Conservation (phyloP, 768 basidiomycete species). For the Galerina sulciceps region DNA sequence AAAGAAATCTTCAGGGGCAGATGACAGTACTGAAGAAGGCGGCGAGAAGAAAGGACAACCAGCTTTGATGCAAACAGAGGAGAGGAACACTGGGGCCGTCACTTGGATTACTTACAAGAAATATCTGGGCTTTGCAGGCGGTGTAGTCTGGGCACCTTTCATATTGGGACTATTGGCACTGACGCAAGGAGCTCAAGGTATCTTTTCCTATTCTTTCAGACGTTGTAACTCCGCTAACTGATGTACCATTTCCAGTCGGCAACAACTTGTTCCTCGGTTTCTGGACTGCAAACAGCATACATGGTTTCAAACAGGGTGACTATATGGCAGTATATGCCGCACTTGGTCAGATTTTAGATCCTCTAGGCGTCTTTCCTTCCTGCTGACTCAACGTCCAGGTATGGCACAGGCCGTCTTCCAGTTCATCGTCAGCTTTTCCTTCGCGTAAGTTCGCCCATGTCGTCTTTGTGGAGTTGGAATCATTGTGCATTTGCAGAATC, state of each 20-base stretch:
- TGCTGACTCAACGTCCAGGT: constrained; percentile 30
- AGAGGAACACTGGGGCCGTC: constrained; percentile 60
- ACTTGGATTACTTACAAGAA: constrained; percentile 50
- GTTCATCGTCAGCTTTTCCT: constrained; percentile 51
- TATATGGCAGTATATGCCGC: constrained; percentile 70
- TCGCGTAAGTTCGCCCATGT: constrained; percentile 44
- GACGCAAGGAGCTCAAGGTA: constrained; percentile 57
- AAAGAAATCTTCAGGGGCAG: constrained; percentile 1
- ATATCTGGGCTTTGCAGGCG: constrained; percentile 54
- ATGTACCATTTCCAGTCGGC: constrained; percentile 49
- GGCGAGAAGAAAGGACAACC: constrained; percentile 28
- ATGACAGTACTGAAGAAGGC: constrained; percentile 17
- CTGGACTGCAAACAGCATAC: constrained; percentile 63
- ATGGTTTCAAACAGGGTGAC: constrained; percentile 58
- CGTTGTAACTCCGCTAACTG: constrained; percentile 30
- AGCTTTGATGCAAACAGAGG: constrained; percentile 58
- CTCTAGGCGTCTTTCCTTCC: background rate
- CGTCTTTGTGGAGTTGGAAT: background rate
- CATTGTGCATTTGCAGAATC: constrained; percentile 27
- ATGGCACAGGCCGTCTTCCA: constrained; percentile 55
- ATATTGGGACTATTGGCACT: constrained; percentile 49
- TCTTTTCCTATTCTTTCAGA: background rate
- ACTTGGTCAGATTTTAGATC: constrained; percentile 45
- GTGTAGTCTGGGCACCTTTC: constrained; percentile 48
- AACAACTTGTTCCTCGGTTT: constrained; percentile 75